phyloP scores from a whole-genome alignment of 768 basidiomycete genomes.

The Lactarius quietus region DNA sequence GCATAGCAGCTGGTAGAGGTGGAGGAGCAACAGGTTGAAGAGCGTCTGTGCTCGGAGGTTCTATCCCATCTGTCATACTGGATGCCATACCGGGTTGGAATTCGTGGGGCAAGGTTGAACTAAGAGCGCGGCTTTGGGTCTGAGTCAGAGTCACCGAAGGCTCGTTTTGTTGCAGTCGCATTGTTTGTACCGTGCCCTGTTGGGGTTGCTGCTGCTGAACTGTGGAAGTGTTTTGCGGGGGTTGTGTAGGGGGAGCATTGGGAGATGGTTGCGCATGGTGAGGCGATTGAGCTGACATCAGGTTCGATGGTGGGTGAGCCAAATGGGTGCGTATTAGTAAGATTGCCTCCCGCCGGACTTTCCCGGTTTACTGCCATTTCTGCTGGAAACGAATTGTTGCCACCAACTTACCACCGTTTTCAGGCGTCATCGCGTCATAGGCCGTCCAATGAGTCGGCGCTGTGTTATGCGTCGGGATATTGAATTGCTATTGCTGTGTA shows the following conservation, averaged over 20 bases:
- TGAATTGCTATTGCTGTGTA: slow-evolving; percentile 4
- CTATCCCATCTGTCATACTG: too few relatives aligned
- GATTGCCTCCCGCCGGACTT: slow-evolving; percentile 27
- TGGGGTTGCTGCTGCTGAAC: slow-evolving; percentile 21
- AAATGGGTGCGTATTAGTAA: slow-evolving; percentile 33
- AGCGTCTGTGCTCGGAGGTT: slow-evolving; percentile 44
- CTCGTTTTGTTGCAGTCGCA: slow-evolving; percentile 63
- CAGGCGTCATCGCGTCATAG: slow-evolving; percentile 1
- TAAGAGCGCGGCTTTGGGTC: slow-evolving; percentile 56
- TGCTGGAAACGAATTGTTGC: not conserved
- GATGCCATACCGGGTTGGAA: too few relatives aligned
- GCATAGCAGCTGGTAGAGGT: slow-evolving; percentile 36
- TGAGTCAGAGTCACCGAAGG: slow-evolving; percentile 37
- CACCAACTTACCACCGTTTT: not conserved
- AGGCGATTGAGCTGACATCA: slow-evolving; percentile 34
- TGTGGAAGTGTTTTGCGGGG: slow-evolving; percentile 11
- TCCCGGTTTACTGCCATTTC: slow-evolving; percentile 25
- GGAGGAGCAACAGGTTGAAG: slow-evolving; percentile 40
- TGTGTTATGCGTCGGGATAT: slow-evolving; percentile 4
- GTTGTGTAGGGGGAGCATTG: slow-evolving; percentile 17
- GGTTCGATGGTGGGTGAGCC: slow-evolving; percentile 29
- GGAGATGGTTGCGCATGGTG: slow-evolving; percentile 30
- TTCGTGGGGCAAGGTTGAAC: too few relatives aligned
- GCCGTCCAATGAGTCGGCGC: not conserved
- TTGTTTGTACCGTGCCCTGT: slow-evolving; percentile 33